phyloP scores from a whole-genome alignment of 352 stramenopile species.

The Phytophthora kernoviae region DNA sequence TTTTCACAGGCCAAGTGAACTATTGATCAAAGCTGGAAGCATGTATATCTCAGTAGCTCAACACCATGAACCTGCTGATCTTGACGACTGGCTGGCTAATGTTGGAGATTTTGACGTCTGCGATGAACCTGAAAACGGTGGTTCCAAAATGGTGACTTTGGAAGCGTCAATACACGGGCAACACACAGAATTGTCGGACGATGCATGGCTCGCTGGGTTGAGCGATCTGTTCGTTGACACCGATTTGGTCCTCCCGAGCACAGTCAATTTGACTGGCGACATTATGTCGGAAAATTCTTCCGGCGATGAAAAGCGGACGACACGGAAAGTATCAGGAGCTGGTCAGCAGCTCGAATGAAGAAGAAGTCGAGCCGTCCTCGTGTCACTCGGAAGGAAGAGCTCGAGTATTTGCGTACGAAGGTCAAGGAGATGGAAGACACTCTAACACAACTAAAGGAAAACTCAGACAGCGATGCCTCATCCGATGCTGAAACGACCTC shows the following conservation, averaged over 20 bases:
- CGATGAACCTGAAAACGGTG: constrained; percentile 1
- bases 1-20: too few relatives aligned
- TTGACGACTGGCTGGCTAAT: too few relatives aligned
- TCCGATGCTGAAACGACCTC: neutral
- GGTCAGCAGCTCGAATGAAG: constrained; percentile 1
- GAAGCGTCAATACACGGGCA: neutral
- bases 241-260: too few relatives aligned
- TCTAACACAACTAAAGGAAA: constrained; percentile 21
- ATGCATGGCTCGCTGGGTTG: constrained; percentile 12
- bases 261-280: neutral
- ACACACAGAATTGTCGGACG: constrained; percentile 4
- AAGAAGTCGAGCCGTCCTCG: constrained; percentile 1
- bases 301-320: neutral
- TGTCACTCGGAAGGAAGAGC: constrained; percentile 23
- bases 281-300: neutral
- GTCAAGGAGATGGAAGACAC: constrained; percentile 34
- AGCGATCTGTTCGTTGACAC: constrained; percentile 9
- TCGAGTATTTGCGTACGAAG: constrained; percentile 34
- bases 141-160: neutral
- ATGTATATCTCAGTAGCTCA: too few relatives aligned
- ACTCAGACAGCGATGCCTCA: constrained; percentile 1
- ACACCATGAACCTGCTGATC: too few relatives aligned
- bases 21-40: too few relatives aligned
- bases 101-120: neutral
- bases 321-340: neutral